Evolutionary conservation across 176 grass and related monocot genomes (phyloP).

Genomic region (Rhynchospora tenuis): DNA sequence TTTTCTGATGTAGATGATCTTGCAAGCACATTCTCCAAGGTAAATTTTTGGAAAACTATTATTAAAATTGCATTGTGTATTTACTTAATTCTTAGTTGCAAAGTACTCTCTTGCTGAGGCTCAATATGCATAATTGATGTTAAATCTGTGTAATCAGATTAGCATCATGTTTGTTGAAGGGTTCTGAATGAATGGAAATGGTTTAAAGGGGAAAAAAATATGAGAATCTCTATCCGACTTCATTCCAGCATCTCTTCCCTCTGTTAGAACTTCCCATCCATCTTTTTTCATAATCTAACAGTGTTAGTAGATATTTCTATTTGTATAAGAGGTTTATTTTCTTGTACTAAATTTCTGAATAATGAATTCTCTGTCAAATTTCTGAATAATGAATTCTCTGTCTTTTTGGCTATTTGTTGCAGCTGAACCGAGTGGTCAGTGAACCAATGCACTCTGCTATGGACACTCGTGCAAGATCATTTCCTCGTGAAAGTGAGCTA

Average conservation of each 20-base stretch:
- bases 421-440: slow-evolving; percentile 38
- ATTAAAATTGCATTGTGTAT: slow-evolving; percentile 3
- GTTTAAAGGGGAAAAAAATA: neutral
- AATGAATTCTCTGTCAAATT: neutral
- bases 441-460: slow-evolving; percentile 36
- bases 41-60: slow-evolving; percentile 22
- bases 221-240: neutral
- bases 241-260: neutral
- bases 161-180: neutral
- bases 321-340: neutral
- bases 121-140: neutral
- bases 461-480: slow-evolving; percentile 36
- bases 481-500: slow-evolving; percentile 58
- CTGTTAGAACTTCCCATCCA: neutral
- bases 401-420: slow-evolving; percentile 25
- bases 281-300: neutral
- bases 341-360: neutral
- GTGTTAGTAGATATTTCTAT: neutral
- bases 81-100: neutral
- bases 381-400: slow-evolving; percentile 4
- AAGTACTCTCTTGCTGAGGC: neutral
- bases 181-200: neutral
- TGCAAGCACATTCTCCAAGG: slow-evolving; percentile 56
- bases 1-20: slow-evolving; percentile 57
- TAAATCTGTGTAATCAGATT: neutral